Percentiles rank a stretch among this genome's conserved stretches.
Conservation (phyloP, 148 eudicot species). For the Dysphania ambrosioides region DNA sequence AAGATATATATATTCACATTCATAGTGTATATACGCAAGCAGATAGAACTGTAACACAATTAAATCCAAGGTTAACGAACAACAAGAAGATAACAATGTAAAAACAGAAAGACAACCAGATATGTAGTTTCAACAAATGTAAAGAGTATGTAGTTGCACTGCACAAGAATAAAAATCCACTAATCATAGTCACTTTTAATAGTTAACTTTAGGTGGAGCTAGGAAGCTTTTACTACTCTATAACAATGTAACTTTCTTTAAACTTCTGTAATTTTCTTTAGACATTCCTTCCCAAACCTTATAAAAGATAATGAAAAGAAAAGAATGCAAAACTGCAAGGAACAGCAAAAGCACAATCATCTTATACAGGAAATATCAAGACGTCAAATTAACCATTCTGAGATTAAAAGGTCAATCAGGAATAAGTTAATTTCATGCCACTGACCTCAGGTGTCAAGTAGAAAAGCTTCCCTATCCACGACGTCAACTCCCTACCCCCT, state of each 20-base stretch:
- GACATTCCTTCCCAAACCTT: not conserved
- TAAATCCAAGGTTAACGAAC: too few species aligned
- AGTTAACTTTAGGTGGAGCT: not conserved
- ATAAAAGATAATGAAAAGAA: not conserved
- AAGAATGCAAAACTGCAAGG: conserved; percentile 2
- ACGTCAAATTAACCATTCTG: conserved; percentile 18
- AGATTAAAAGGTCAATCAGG: conserved; percentile 27
- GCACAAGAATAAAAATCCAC: not conserved
- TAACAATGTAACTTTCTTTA: conserved; percentile 10
- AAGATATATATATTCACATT: too few species aligned
- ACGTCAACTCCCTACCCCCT: not conserved
- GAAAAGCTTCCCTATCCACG: conserved; percentile 17
- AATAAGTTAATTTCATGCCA: conserved; percentile 13
- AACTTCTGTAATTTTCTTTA: not conserved
- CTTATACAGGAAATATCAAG: not conserved
- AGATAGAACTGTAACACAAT: not conserved
- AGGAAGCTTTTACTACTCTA: not conserved
- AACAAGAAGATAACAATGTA: too few species aligned
- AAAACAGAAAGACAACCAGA: not conserved
- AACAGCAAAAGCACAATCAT: not conserved
- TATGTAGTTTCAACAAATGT: not conserved
- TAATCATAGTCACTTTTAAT: not conserved
- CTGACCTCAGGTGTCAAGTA: not conserved
- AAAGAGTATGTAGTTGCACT: not conserved
- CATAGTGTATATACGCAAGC: not conserved